Base-by-base conservation (phyloP, 169 alveolate species). In the Cryptosporidium sp. region DNA sequence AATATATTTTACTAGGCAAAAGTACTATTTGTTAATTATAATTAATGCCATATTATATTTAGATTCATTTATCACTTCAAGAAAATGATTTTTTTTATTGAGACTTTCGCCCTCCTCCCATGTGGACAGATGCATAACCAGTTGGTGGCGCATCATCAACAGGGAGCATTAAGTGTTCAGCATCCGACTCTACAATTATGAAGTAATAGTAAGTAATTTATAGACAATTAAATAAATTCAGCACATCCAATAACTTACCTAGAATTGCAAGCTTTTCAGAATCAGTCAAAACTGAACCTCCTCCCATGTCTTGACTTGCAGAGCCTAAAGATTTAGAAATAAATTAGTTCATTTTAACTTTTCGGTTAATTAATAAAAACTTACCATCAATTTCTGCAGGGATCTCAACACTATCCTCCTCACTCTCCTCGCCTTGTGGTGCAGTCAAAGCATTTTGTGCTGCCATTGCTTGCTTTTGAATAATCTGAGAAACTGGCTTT, bases 131-230 rank as follows among this genome's bases (percentile, higher is more conserved):
- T 62, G 89, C 89, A 80, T 80, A 80, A 3, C 89, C 89, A 1
- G 75, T 65, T 4, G 89, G 89, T 23, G 89, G 89, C 5, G 89
- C 89, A 23, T 80, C 89, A 2, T 59, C 75, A 62, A 80, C n/a
- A 21, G 89, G 50, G 23, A 41, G 9, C 89, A 80, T 80, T 80
- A 80, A 62, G 1, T 80, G 89, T 4, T 80, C 89, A n/a, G 55
- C 89, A 12, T 80, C 89, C 16, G 89, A 80, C 48, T 80, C 89
- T 80, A 26, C 7, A 14, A 14, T 16, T 12, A 43, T n/a, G 48
- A 31, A n/a, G 0, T n/a, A 50, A 10, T 61, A 61, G 5, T 26
- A 23, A 61, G 7, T 29, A 23, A 3, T 16, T 41, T 45, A 26
- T 23, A 48, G 7, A 48, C 1, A 48, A 48, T 14, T 48, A 14